Evolutionary conservation across 1,284 basidiomycete species (phyloP), one percentile per base, ranked within the genome.

Genomic region (Trichosporon faecale): DNA sequence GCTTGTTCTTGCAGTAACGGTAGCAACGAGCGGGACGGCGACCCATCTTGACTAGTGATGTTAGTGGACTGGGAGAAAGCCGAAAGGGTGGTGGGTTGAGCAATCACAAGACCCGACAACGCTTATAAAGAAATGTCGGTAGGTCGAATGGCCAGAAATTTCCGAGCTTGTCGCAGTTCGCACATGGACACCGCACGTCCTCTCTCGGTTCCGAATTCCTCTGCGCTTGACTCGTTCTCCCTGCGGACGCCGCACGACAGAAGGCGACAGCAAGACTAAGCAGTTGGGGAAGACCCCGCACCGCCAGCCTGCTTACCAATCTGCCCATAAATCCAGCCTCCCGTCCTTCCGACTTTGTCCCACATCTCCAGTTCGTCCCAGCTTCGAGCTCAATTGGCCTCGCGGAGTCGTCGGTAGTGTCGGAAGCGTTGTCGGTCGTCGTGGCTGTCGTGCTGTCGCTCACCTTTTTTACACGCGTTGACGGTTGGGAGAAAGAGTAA

Each of bases 1-100:
- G 94, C 89, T 98, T 97, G 89, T 96, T 97, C 88, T 98, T 97
- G 89, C 94, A 96, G 88, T 97, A 96, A 76, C 93, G 90, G 87
- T 95, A 95, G 89, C 94, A 96, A 80, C 92, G 91, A 85, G 94
- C 93, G 78, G 94, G 94, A 88, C 93, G 92, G 84, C 94, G 92
- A 89, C 94, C 94, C 93, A 95, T 95, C 82, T 86, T 84, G 66
- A 72, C 68, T 72, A 64, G n/a, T 40, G 5, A 23, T 68, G 68
- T 72, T 65, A 69, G 68, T 23, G 7, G 4, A 18, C 29, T 29
- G 55, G 55, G 23, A 8, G 16, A n/a, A 9, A 8, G 27, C 27
- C 27, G 12, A 21, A 18, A 3, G 1, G 16, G 8, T 33, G 14
- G 57, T 33, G 57, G 27, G 27, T 61, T 31, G 16, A 61, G 7